Evolutionary conservation across 495 filamentous ascomycete genomes (phyloP).

Genomic region (Cercophora newfieldiana): DNA sequence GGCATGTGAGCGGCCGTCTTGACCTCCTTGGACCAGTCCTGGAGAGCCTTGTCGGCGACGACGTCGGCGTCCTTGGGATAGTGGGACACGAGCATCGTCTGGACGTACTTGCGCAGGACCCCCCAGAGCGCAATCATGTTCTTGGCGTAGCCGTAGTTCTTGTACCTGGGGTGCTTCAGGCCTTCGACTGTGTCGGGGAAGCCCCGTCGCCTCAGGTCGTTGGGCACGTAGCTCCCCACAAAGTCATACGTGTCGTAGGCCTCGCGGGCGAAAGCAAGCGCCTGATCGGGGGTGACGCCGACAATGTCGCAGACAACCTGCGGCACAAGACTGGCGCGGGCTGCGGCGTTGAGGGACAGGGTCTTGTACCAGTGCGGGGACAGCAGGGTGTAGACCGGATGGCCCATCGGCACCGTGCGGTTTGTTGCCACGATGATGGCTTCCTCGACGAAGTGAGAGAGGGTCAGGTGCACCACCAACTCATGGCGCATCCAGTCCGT

Average conservation of each 20-base stretch:
- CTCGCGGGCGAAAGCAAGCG: constrained; percentile 33
- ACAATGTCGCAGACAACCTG: constrained; percentile 42
- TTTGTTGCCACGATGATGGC: constrained; percentile 49
- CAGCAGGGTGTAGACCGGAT: constrained; percentile 43
- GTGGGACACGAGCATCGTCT: constrained; percentile 28
- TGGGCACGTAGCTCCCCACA: constrained; percentile 44
- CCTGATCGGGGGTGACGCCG: constrained; percentile 34
- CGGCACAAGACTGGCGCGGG: constrained; percentile 46
- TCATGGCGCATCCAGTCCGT: constrained; percentile 54
- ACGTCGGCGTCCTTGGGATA: constrained; percentile 31
- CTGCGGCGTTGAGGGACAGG: constrained; percentile 50
- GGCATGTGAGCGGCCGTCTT: constrained; percentile 33
- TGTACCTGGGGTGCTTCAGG: constrained; percentile 39
- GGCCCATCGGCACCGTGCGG: constrained; percentile 40
- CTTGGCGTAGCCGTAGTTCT: constrained; percentile 50
- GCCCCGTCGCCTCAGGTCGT: constrained; percentile 45
- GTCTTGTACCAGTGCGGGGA: constrained; percentile 53
- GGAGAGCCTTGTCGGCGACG: constrained; percentile 32
- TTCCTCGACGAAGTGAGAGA: constrained; percentile 51
- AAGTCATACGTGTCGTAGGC: constrained; percentile 46
- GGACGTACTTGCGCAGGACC: constrained; percentile 38
- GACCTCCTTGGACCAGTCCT: constrained; percentile 42
- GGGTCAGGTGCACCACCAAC: constrained; percentile 44
- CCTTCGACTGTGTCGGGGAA: constrained; percentile 40
- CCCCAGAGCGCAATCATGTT: constrained; percentile 46